Base-by-base conservation (phyloP, 805 yeast genomes). In the Hyphopichia homilentoma region DNA sequence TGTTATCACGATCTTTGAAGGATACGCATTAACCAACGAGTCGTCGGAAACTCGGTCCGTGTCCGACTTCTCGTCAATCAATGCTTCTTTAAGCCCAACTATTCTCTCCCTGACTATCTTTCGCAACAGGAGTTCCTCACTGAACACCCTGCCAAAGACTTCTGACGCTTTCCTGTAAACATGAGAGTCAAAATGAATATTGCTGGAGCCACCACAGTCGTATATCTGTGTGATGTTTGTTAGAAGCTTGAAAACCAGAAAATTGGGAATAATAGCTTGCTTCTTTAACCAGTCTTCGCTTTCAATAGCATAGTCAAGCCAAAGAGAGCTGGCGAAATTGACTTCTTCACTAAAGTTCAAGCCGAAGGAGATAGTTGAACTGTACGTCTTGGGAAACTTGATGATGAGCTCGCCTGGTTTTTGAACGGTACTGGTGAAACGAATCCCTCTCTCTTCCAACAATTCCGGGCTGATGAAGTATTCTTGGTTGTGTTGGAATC, bases 401-500 rank as follows among this genome's bases (percentile, higher is more conserved):
- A 81, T 59, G 5, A 83, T 56, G 34, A 68, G 65, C 21, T 82
- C 84, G 1, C 85, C 84, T 0, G 81, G 77, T 23, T 61, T 63
- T 48, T 82, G 89, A n/a, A 66, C 49, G 0, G 73, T 57, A 5
- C 71, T 66, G 27, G 64, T 57, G 16, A 63, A 71, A 4, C 49
- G 57, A 13, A 82, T 78, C 0, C 79, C 81, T 20, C 67, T 44
- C 14, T 60, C 54, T n/a, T 43, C 38, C n/a, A 82, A 51, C 18
- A 61, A 41, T 7, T 62, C 56, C 1, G 85, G 83, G 0, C 79
- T 61, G 4, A 81, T 51, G 31, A 75, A 52, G 11, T 65, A 42
- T 34, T 76, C 77, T 24, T 66, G 62, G 39, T 70, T 73, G 40
- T 47, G 57, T 19, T 39, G 34, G 13, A 43, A 23, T 26, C 35